Evolutionary conservation across 441 rosid genomes (phyloP), one percentile per base, ranked within the genome.

Genomic region (Pelargonium cotyledonis): DNA sequence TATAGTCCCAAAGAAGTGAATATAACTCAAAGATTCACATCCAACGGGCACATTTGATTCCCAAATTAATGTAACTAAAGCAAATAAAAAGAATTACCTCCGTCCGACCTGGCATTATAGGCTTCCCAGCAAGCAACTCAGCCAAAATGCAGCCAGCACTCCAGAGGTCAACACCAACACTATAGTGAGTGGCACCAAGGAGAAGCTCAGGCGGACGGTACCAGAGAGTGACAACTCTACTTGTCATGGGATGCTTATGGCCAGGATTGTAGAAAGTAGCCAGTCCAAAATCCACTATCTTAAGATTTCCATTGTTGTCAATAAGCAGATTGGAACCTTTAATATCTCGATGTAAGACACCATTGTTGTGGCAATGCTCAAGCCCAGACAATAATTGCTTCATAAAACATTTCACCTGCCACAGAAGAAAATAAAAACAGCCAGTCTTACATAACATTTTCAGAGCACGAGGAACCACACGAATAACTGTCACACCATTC

Each of bases 101-200:
- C 1, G 96, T 90, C 69, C 95, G 75, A 67, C 98, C 98, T 0
- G 93, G 96, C 92, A 92, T 86, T 74, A 92, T 86, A 11, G 98
- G 96, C 75, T 88, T 88, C 74, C 96, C 97, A 65, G 89, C 82
- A 31, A 93, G 89, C 75, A 93, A 77, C 84, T 93, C 98, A 0
- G 97, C 97, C 89, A 93, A 68, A 73, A 93, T 89, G 79, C 98
- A 93, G 72, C 98, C 98, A 6, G 96, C 92, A 82, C 98, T 93
- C 98, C 98, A 92, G 35, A 92, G 87, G 76, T 92, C 98, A 77
- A 92, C 93, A 65, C 87, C 89, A 53, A 79, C 83, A 61, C 81
- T 82, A 77, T 92, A 92, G 70, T 75, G 76, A 35, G 92, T 85
- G 68, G 96, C 89, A 70, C 98, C 98, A 65, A 92, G 95, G 78